Evolutionary conservation across 768 basidiomycete species (phyloP).

Genomic region (Naganishia friedmannii): DNA sequence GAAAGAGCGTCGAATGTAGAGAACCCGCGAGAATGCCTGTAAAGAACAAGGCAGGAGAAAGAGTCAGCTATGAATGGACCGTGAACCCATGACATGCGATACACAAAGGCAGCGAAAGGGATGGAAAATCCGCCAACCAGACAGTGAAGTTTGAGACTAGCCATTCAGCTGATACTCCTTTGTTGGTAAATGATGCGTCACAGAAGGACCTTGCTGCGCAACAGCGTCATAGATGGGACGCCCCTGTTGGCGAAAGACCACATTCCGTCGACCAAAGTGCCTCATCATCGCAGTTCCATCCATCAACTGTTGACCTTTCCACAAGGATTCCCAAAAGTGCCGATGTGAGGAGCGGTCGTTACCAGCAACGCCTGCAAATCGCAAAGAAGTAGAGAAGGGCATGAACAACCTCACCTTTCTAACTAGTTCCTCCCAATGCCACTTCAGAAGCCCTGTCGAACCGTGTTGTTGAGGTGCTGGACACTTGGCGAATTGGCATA

Average conservation of each 20-base stretch:
- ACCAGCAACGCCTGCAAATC: background rate
- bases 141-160: background rate
- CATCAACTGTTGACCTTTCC: background rate
- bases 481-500: background rate
- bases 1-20: slow-evolving; percentile 1
- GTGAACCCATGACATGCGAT: background rate
- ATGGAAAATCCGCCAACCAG: background rate
- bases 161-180: background rate
- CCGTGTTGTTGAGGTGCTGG: background rate
- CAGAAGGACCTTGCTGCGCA: background rate
- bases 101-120: background rate
- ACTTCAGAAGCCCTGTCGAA: background rate
- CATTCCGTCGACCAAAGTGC: background rate
- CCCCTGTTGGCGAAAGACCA: too few species aligned
- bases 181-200: background rate
- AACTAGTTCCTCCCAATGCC: background rate
- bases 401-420: background rate
- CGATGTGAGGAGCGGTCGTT: background rate
- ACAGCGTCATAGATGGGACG: background rate
- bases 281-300: background rate
- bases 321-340: background rate
- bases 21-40: slow-evolving; percentile 2
- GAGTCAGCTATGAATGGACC: background rate
- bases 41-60: background rate
- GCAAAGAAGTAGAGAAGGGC: background rate